phyloP scores from a whole-genome alignment of 1,284 basidiomycete species.

The Papiliotrema nemorosa region DNA sequence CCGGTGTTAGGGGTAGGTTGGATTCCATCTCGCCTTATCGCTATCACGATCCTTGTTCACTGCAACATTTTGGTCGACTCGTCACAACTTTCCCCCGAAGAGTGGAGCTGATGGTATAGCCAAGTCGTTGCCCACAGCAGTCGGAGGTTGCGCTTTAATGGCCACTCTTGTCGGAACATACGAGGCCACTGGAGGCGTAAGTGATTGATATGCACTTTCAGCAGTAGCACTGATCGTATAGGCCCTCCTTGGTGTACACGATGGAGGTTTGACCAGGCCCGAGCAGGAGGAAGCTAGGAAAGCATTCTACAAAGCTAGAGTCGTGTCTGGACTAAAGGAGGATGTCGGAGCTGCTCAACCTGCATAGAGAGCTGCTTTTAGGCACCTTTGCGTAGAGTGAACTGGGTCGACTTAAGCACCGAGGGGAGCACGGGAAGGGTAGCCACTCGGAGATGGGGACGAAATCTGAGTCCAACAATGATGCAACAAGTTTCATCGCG shows the following conservation, averaged over 20 bases:
- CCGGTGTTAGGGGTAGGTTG: conserved; percentile 71
- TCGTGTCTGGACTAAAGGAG: not conserved
- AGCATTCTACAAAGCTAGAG: not conserved
- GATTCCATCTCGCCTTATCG: too few relatives aligned
- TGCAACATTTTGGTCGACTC: too few relatives aligned
- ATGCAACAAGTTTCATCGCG: too few relatives aligned
- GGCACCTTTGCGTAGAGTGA: too few relatives aligned
- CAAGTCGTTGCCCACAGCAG: conserved; percentile 76
- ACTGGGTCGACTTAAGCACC: too few relatives aligned
- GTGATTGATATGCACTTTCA: conserved; percentile 7
- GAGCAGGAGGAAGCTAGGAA: conserved; percentile 45
- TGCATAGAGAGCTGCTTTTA: not conserved
- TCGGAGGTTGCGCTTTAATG: conserved; percentile 74
- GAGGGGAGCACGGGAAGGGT: too few relatives aligned
- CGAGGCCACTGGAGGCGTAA: conserved; percentile 67
- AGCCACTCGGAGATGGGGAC: too few relatives aligned
- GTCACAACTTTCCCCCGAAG: too few relatives aligned
- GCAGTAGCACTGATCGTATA: conserved; percentile 8
- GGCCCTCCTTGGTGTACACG: conserved; percentile 41
- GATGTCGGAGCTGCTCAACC: not conserved
- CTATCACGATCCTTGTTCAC: too few relatives aligned
- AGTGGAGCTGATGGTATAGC: conserved; percentile 56
- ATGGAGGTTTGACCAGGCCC: conserved; percentile 42
- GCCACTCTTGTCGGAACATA: conserved; percentile 78
- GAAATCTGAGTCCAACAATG: too few relatives aligned